phyloP scores from a whole-genome alignment of 106 monocot species.

The Vanilla planifolia region DNA sequence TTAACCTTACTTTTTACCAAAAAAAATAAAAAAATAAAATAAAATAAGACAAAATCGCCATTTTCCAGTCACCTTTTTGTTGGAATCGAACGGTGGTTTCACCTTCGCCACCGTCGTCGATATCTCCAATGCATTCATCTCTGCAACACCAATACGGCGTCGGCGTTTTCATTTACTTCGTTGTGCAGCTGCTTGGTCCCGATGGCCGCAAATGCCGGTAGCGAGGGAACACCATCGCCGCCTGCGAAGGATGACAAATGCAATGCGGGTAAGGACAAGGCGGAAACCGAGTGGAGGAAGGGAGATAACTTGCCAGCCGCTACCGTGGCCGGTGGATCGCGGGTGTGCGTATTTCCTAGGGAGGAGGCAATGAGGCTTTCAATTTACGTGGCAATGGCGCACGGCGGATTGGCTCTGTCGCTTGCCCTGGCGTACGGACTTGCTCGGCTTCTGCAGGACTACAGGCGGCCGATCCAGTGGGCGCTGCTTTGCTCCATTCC shows the following conservation, averaged over 20 bases:
- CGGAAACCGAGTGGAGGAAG: neutral
- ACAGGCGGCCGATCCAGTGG: constrained; percentile 82
- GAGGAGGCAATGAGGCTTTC: constrained; percentile 35
- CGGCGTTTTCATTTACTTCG: neutral
- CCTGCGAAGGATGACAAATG: neutral
- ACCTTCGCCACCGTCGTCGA: too few species aligned
- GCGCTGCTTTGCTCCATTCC: constrained; percentile 88
- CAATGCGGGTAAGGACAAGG: neutral
- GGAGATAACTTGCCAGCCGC: neutral
- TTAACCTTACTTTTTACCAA: too few species aligned
- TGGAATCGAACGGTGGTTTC: too few species aligned
- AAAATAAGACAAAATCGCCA: too few species aligned
- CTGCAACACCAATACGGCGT: neutral
- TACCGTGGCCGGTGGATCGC: neutral
- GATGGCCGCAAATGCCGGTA: neutral
- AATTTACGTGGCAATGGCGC: constrained; percentile 87
- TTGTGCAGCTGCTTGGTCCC: neutral
- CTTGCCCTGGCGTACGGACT: constrained; percentile 67
- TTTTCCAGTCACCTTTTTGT: too few species aligned
- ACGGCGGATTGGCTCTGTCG: constrained; percentile 61
- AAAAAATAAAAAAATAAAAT: too few species aligned
- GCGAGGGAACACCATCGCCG: neutral
- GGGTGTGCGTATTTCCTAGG: neutral
- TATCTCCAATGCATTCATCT: too few species aligned
- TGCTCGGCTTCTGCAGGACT: constrained; percentile 50